Base-by-base conservation (phyloP, 2,329 filamentous ascomycete species). In the Scedosporium dehoogii region DNA sequence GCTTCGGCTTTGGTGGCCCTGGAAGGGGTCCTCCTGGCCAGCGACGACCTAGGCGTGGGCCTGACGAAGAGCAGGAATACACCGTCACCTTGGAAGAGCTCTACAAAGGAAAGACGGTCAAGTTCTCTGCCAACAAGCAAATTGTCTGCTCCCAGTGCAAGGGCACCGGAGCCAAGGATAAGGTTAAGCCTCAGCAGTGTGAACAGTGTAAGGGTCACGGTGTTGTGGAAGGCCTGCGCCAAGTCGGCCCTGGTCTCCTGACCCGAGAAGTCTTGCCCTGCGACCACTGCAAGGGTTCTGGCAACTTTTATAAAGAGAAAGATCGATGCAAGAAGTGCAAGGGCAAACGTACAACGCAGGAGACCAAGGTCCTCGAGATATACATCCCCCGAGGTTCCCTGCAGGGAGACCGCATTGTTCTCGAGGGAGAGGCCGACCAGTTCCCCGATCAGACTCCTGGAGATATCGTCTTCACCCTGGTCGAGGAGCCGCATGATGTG, bases 241-340 rank as follows among this genome's bases (percentile, higher is more conserved):
- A 92, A 70, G 84, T 97, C 66, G 93, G 92, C 0, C 91, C 92
- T 21, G 92, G 92, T 64, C 80, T 97, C 72, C 86, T 96, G 65
- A 90, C 91, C 33, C 89, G 91, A 70, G 88, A 91, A 70, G 85
- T 87, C 6, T 85, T 92, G 44, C 75, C 87, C 42, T 99, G 94
- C 75, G 87, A 89, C 69, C 87, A 88, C 70, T 99, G 94, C 76
- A 82, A 87, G 64, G 93, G 92, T 41, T 84, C 86, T n/a, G 94
- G 94, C 5, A 86, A 87, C 71, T 86, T 92, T 71, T 96, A 87
- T 78, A 93, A 93, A 75, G 91, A 96, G 71, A 97, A 97, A 80
- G 94, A 99, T 71, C 91, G 91, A 72, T 99, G 94, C 81, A 96
- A 96, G 82, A 97, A 94, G 80, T 99, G 94, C 85, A 97, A 97